These are phyloP conservation scores for Cadophora sp. DNA, from an alignment of 2,329 filamentous ascomycete species.

Conservation along the genomic window DNA sequence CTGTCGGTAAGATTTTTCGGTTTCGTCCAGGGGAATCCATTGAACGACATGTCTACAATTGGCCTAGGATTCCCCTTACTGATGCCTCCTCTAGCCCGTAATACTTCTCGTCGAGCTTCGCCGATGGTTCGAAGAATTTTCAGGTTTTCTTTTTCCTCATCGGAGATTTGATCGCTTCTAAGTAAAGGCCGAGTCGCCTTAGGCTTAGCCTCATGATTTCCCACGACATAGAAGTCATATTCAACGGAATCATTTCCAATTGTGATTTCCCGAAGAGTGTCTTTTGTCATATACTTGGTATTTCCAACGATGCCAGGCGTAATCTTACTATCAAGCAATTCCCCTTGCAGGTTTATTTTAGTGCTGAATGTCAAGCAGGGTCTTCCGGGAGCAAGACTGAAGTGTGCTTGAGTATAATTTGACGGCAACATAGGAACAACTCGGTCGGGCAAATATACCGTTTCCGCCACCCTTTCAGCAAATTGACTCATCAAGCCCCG, in stretches of 20 bases:
- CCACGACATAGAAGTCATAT: conserved; percentile 26
- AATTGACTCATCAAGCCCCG: conserved; percentile 64
- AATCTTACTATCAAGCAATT: conserved; percentile 60
- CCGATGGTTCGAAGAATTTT: conserved; percentile 55
- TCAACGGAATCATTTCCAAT: conserved; percentile 15
- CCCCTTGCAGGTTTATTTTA: conserved; percentile 58
- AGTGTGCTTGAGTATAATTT: conserved; percentile 53
- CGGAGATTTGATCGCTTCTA: conserved; percentile 43
- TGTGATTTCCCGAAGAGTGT: conserved; percentile 51
- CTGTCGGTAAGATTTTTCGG: conserved; percentile 6
- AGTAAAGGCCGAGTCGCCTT: not conserved
- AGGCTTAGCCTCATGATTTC: conserved; percentile 12
- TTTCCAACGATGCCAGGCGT: conserved; percentile 59
- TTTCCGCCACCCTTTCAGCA: conserved; percentile 65
- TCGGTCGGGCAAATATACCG: conserved; percentile 65
- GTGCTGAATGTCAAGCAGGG: conserved; percentile 69
- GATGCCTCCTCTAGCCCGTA: conserved; percentile 27
- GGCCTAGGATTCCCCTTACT: not conserved
- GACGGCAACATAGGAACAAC: conserved; percentile 63
- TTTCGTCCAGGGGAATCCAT: conserved; percentile 19
- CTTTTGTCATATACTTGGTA: conserved; percentile 63
- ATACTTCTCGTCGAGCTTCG: conserved; percentile 42
- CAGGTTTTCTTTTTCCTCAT: conserved; percentile 54
- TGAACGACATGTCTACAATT: conserved; percentile 30
- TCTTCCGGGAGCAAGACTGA: conserved; percentile 59